Evolutionary conservation across 2,329 filamentous ascomycete species (phyloP).

Genomic region (Neobulgaria alba): DNA sequence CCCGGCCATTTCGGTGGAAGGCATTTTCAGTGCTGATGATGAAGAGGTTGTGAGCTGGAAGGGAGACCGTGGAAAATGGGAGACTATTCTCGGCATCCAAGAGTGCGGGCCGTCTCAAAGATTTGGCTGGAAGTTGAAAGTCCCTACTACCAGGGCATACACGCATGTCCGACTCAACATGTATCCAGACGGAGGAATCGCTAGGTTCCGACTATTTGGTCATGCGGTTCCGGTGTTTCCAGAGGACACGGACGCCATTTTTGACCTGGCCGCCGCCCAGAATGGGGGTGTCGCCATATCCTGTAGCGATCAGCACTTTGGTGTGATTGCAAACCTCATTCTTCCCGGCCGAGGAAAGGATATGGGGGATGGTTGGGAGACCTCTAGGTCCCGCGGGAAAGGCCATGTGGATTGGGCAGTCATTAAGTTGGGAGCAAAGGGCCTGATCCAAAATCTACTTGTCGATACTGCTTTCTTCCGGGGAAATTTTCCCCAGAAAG

Average conservation of each 20-base stretch:
- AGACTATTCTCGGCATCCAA: conserved; percentile 59
- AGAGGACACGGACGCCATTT: conserved; percentile 50
- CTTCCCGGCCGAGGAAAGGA: conserved; percentile 70
- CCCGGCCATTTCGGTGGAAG: conserved; percentile 69
- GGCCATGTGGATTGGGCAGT: conserved; percentile 76
- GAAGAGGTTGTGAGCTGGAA: conserved; percentile 58
- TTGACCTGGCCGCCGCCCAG: conserved; percentile 70
- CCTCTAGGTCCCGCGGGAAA: conserved; percentile 61
- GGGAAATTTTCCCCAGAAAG: conserved; percentile 74
- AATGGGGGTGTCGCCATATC: conserved; percentile 69
- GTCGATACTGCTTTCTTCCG: conserved; percentile 78
- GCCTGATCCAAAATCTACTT: conserved; percentile 55
- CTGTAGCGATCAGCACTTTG: conserved; percentile 80
- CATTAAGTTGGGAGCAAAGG: conserved; percentile 60
- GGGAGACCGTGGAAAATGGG: conserved; percentile 54
- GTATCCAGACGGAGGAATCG: conserved; percentile 81
- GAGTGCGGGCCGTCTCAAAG: conserved; percentile 67
- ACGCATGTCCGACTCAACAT: conserved; percentile 76
- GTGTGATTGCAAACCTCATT: conserved; percentile 72
- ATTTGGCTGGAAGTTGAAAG: conserved; percentile 62
- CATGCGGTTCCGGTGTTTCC: conserved; percentile 70
- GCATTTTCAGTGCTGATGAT: conserved; percentile 58
- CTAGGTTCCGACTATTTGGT: conserved; percentile 69
- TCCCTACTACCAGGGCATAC: conserved; percentile 55
- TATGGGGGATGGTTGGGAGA: conserved; percentile 89